phyloP scores from a whole-genome alignment of 2,329 filamentous ascomycete genomes.

The Apiospora rasikravindrae region DNA sequence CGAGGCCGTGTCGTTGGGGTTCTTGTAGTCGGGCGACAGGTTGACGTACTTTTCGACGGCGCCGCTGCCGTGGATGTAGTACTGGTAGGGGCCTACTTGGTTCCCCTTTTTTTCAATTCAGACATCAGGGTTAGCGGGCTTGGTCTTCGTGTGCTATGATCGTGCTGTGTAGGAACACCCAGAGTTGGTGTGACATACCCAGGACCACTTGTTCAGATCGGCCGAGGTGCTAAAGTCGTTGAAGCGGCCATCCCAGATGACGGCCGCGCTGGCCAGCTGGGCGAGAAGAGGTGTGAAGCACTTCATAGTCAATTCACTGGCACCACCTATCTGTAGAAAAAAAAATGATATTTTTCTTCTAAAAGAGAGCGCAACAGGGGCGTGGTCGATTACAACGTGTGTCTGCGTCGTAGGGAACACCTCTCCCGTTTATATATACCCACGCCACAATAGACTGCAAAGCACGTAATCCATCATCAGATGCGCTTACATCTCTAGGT shows the following conservation, averaged over 20 bases:
- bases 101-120: constrained; percentile 44
- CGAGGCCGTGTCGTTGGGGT: constrained; percentile 65
- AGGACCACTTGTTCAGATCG: constrained; percentile 63
- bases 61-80: constrained; percentile 72
- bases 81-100: constrained; percentile 70
- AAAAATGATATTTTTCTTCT: neutral
- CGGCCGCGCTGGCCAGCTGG: constrained; percentile 24
- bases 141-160: too few species aligned
- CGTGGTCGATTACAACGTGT: too few species aligned
- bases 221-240: constrained; percentile 54
- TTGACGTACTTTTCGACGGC: constrained; percentile 63
- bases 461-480: neutral
- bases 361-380: neutral
- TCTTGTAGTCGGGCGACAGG: constrained; percentile 64
- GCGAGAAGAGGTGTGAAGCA: neutral
- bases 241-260: constrained; percentile 67
- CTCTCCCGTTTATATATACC: too few species aligned
- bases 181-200: constrained; percentile 35
- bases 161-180: neutral
- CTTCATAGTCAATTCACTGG: neutral
- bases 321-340: neutral
- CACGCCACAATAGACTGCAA: neutral
- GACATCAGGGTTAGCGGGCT: too few species aligned
- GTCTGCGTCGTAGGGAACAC: neutral
- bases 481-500: neutral